Evolutionary conservation across 75 land plant species (phyloP).

Genomic region (Pinus taeda): DNA sequence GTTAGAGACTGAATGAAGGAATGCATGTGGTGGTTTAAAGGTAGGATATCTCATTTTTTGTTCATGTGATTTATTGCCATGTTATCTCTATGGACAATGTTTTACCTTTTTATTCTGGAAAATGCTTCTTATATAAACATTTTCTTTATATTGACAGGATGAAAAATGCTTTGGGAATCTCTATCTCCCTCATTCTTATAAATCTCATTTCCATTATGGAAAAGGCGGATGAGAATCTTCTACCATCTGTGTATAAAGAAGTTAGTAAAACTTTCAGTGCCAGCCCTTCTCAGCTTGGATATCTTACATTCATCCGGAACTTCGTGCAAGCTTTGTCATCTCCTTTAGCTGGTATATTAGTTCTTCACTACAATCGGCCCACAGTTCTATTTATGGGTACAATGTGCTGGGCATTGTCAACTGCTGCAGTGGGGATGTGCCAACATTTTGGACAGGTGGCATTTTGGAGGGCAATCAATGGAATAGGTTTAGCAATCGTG

Average conservation of each 20-base stretch:
- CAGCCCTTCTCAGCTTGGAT: constrained; percentile 89
- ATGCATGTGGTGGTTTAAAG: no score
- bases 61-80: no score
- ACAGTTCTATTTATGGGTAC: constrained; percentile 89
- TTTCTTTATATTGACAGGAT: constrained; percentile 28
- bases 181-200: constrained; percentile 85
- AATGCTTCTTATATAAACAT: no score
- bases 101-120: no score
- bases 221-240: constrained; percentile 93
- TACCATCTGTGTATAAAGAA: constrained; percentile 97
- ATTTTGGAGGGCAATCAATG: constrained; percentile 90
- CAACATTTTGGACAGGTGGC: constrained; percentile 67
- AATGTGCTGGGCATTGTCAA: constrained; percentile 92
- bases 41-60: no score
- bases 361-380: constrained; percentile 81
- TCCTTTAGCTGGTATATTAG: constrained; percentile 90
- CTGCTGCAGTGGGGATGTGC: constrained; percentile 88
- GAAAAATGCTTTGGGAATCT: constrained; percentile 58
- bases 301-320: constrained; percentile 89
- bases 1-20: no score
- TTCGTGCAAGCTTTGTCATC: constrained; percentile 87
- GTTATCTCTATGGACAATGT: no score
- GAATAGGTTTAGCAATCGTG: constrained; percentile 96
- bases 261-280: constrained; percentile 85
- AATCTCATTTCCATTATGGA: constrained; percentile 95